Percentiles rank a stretch among this genome's conserved stretches.
Conservation (phyloP, 2,329 filamentous ascomycete genomes). For the Tolypocladium tundrense region DNA sequence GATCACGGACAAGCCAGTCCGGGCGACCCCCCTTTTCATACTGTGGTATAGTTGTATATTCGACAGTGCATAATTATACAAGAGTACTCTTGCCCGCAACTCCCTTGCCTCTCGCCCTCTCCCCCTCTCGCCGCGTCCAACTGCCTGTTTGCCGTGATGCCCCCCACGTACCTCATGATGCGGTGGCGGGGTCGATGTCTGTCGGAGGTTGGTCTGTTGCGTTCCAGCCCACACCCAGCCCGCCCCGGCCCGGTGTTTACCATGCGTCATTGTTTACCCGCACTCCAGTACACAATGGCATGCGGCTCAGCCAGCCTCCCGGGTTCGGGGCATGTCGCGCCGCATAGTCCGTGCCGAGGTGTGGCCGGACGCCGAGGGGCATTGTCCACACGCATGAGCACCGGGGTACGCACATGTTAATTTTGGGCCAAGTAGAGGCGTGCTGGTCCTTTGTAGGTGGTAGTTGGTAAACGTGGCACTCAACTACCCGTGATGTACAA, state of each 20-base stretch:
- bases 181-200: background rate
- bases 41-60: conserved; percentile 12
- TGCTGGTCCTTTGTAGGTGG: background rate
- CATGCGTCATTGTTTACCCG: background rate
- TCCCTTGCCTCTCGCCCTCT: background rate
- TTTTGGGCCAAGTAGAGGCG: background rate
- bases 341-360: too few species aligned
- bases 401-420: background rate
- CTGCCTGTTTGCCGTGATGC: background rate
- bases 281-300: background rate
- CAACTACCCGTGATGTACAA: background rate
- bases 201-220: background rate
- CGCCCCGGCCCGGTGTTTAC: background rate
- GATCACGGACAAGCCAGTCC: background rate
- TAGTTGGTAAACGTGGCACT: background rate
- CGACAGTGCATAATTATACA: conserved; percentile 12
- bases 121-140: background rate
- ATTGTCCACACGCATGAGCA: background rate
- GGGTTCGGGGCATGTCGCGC: background rate
- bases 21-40: background rate
- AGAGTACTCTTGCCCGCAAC: conserved; percentile 3
- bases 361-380: too few species aligned
- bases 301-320: background rate
- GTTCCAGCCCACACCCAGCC: background rate
- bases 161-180: background rate